Evolutionary conservation across 176 grass and related monocot genomes (phyloP).

Genomic region (Aegilops speltoides): DNA sequence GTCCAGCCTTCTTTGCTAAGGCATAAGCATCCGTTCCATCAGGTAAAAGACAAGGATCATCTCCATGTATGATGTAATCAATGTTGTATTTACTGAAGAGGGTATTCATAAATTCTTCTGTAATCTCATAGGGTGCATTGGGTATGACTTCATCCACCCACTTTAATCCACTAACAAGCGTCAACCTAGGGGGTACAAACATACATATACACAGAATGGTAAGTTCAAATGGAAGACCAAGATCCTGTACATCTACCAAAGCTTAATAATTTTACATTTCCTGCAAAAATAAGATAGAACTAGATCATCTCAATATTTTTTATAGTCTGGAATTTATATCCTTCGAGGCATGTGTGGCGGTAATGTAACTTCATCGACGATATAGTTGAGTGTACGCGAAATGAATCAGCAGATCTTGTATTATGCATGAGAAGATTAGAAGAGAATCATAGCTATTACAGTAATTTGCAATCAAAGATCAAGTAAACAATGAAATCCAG

Average conservation of each 20-base stretch:
- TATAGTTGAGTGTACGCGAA: background rate
- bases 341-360: background rate
- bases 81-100: conserved; percentile 90
- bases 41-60: conserved; percentile 88
- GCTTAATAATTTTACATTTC: background rate
- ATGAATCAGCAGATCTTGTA: background rate
- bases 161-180: conserved; percentile 84
- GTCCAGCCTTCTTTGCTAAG: conserved; percentile 74
- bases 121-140: conserved; percentile 83
- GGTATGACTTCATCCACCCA: conserved; percentile 92
- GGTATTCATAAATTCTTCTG: conserved; percentile 86
- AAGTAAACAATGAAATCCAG: background rate
- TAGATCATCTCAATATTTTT: background rate
- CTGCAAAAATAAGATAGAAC: background rate
- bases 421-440: background rate
- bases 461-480: background rate
- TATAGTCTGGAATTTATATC: conserved; percentile 6
- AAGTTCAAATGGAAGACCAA: background rate
- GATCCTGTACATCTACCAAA: background rate
- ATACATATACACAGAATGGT: background rate
- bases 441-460: background rate
- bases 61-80: conserved; percentile 90
- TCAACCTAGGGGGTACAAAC: conserved; percentile 52
- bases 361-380: background rate
- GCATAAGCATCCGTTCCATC: conserved; percentile 91